These are phyloP conservation scores for Leccinum fibrillosum DNA, from an alignment of 768 basidiomycete species.

Conservation along the genomic window DNA sequence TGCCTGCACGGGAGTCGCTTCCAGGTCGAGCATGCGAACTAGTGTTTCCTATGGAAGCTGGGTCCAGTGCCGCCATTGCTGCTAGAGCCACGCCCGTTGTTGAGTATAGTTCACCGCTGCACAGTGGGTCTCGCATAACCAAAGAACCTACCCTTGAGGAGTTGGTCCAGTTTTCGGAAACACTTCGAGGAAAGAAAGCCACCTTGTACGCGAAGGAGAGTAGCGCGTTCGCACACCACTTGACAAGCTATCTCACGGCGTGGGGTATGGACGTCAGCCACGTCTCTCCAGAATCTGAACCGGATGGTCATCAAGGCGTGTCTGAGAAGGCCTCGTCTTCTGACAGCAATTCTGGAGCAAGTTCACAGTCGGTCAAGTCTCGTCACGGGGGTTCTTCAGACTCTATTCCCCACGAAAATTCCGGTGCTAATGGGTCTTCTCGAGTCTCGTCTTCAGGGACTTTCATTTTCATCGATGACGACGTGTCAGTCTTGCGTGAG, in stretches of 20 bases:
- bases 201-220: slow-evolving; percentile 82
- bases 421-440: slow-evolving; percentile 17
- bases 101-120: slow-evolving; percentile 48
- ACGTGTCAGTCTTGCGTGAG: slow-evolving; percentile 74
- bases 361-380: slow-evolving; percentile 13
- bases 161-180: slow-evolving; percentile 74
- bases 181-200: slow-evolving; percentile 78
- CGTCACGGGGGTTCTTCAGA: slow-evolving; percentile 24
- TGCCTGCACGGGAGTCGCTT: slow-evolving; percentile 40
- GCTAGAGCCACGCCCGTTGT: slow-evolving; percentile 37
- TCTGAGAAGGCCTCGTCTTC: slow-evolving; percentile 15
- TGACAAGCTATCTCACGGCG: slow-evolving; percentile 88
- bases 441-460: slow-evolving; percentile 36
- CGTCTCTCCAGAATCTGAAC: slow-evolving; percentile 56
- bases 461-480: slow-evolving; percentile 92
- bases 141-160: slow-evolving; percentile 80
- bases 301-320: slow-evolving; percentile 35
- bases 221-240: slow-evolving; percentile 86
- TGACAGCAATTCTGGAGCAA: slow-evolving; percentile 2
- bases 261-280: slow-evolving; percentile 96
- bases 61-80: slow-evolving; percentile 44
- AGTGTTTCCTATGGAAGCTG: slow-evolving; percentile 58
- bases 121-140: slow-evolving; percentile 48
- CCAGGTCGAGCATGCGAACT: slow-evolving; percentile 65
- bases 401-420: slow-evolving; percentile 18